Base-by-base conservation (phyloP, 768 basidiomycete species). In the Suillus cothurnatus region DNA sequence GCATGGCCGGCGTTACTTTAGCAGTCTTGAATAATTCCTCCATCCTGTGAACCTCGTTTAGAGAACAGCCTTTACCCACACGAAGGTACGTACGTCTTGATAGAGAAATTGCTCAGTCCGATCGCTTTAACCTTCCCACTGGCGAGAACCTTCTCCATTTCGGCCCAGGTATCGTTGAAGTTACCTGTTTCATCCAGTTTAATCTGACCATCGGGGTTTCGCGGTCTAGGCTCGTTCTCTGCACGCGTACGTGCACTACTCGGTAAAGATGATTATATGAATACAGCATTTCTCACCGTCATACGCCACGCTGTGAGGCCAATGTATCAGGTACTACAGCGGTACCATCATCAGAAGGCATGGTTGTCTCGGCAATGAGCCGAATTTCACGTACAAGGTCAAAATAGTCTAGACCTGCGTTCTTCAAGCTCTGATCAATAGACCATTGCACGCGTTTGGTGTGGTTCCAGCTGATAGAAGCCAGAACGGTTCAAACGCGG, bases 321-420 rank as follows among this genome's bases (percentile, higher is more conserved):
- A 81, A 61, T 80, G 80, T 71, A 81, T 75, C 61, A 81, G 71
- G 70, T 77, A 79, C 73, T 74, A 47, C 12, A 43, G 23, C 78
- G 71, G 66, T 76, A 81, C 6, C 81, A 39, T 39, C 14, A 39
- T 39, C 38, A 59, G 57, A 39, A 19, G 38, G 26, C 17, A 58
- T 79, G 47, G 32, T 32, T 21, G 75, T 14, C 38, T 59, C 21
- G 38, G 23, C 26, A 74, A n/a, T 39, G 21, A 58, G 26, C 45
- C 41, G 34, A 8, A 74, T 11, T 17, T 60, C 15, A 65, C 64
- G 53, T 62, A 72, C 64, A n/a, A 86, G 75, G 72, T 87, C 86
- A 53, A 85, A 77, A 68, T 86, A 85, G 19, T 77, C 82, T 4
- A 81, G 62, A 12, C 74, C 79, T 6, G 86, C 74, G 53, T 76